Base-by-base conservation (phyloP, 208 protist genomes). In the Wallacemonas sp. region DNA sequence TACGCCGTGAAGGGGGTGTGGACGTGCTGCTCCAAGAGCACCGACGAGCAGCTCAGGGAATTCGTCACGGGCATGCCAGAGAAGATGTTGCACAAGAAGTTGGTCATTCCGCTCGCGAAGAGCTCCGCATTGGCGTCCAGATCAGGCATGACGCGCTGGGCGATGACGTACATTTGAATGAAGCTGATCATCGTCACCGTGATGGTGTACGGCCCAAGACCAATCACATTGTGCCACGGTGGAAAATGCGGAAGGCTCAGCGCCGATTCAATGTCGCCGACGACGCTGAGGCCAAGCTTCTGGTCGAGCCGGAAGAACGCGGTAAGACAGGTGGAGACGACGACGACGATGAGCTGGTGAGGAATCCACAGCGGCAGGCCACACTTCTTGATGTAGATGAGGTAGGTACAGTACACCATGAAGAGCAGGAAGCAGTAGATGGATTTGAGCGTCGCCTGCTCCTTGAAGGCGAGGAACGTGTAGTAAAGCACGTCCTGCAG, bases 331-430 rank as follows among this genome's bases (percentile, higher is more conserved):
- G 65, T 87, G n/a, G 76, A 80, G 1, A 76, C 69, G 29, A 87
- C 77, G 46, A 87, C 70, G 21, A 87, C 76, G 52, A 87, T 83
- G 32, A 87, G 76, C 74, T 82, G 80, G 52, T 87, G 80, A 21
- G 80, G 80, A 48, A 87, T 77, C 74, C 80, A 87, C 30, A 78
- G 36, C 0, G 80, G 80, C 56, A 87, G 63, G 27, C 38, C 38
- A 23, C 56, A 67, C 54, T 77, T 73, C 68, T 83, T 87, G 58
- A 87, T 74, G 32, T 75, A 68, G 41, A 81, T 76, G 26, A 87
- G 67, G 57, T 87, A 87, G 2, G 48, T 49, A 60, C 66, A 73
- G 66, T 87, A 87, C 16, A 67, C 47, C 44, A 76, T 43, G 44
- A 80, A 87, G 39, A 87, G 65, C 1, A 62, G 11, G 38, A 87